Evolutionary conservation across 1,139 yeast species (phyloP).

Genomic region (Kazachstania sp.): DNA sequence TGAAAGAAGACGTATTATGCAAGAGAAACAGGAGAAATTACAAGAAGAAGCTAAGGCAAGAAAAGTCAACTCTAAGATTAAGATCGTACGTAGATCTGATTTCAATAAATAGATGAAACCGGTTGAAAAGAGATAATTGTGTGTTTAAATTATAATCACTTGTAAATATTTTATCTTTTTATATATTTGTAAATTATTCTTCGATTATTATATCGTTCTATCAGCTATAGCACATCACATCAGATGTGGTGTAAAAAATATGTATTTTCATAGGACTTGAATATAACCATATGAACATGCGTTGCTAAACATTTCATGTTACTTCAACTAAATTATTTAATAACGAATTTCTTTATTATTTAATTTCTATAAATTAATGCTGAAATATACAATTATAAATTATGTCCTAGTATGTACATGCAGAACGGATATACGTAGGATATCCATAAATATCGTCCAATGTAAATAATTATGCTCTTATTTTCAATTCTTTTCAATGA

Average conservation of each 20-base stretch:
- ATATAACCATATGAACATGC: too few relatives aligned
- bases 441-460: not conserved
- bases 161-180: constrained; percentile 2
- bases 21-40: constrained; percentile 29
- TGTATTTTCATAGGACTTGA: too few relatives aligned
- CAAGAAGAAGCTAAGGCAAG: constrained; percentile 29
- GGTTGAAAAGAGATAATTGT: not conserved
- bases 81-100: constrained; percentile 30
- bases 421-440: not conserved
- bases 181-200: too few relatives aligned
- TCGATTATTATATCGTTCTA: too few relatives aligned
- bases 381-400: too few relatives aligned
- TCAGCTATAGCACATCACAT: too few relatives aligned
- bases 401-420: too few relatives aligned
- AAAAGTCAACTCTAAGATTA: constrained; percentile 30
- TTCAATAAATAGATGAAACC: constrained; percentile 14
- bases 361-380: too few relatives aligned
- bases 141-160: not conserved
- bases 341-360: too few relatives aligned
- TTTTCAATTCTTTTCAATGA: constrained; percentile 4
- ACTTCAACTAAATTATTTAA: too few relatives aligned
- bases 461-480: not conserved
- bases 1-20: constrained; percentile 34
- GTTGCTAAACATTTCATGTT: too few relatives aligned
- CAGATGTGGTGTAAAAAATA: too few relatives aligned